Conservation (phyloP, 768 basidiomycete species). For the Agrocybe pediades region DNA sequence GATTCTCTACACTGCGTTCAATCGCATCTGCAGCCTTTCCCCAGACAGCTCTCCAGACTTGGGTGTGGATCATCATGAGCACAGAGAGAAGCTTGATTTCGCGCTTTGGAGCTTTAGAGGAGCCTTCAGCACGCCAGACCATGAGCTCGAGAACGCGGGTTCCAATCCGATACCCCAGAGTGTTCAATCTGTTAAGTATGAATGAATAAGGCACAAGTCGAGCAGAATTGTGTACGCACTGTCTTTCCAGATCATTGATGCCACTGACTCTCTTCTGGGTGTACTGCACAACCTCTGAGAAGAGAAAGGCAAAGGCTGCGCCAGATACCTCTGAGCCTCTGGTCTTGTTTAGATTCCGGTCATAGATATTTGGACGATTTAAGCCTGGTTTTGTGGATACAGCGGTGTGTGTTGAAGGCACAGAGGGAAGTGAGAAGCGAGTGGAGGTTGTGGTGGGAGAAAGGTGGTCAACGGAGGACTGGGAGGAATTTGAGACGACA, state of each 20-base stretch:
- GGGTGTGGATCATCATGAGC: slow-evolving; percentile 92
- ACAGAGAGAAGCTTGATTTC: slow-evolving; percentile 90
- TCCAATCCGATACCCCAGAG: slow-evolving; percentile 91
- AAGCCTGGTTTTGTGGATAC: slow-evolving; percentile 35
- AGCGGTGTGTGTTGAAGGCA: slow-evolving; percentile 48
- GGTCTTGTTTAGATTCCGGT: slow-evolving; percentile 87
- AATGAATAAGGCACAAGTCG: background rate
- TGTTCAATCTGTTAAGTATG: slow-evolving; percentile 69
- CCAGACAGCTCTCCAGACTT: slow-evolving; percentile 94
- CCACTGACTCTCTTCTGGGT: slow-evolving; percentile 94
- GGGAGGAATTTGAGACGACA: slow-evolving; percentile 62
- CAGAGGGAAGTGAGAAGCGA: slow-evolving; percentile 70
- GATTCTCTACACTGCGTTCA: slow-evolving; percentile 94
- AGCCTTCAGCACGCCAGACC: slow-evolving; percentile 75
- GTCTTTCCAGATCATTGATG: slow-evolving; percentile 92
- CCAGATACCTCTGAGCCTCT: slow-evolving; percentile 82
- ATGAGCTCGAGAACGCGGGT: slow-evolving; percentile 84
- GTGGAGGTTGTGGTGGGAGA: slow-evolving; percentile 64
- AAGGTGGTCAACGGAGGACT: slow-evolving; percentile 47
- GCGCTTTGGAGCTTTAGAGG: slow-evolving; percentile 88
- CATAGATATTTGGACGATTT: slow-evolving; percentile 80
- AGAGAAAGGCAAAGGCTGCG: slow-evolving; percentile 86
- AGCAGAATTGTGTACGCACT: slow-evolving; percentile 46
- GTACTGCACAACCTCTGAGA: slow-evolving; percentile 93
- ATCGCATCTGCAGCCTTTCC: slow-evolving; percentile 93